These are phyloP conservation scores for Nicotiana benthamiana DNA, from an alignment of 257 asterid genomes.

Conservation along the genomic window DNA sequence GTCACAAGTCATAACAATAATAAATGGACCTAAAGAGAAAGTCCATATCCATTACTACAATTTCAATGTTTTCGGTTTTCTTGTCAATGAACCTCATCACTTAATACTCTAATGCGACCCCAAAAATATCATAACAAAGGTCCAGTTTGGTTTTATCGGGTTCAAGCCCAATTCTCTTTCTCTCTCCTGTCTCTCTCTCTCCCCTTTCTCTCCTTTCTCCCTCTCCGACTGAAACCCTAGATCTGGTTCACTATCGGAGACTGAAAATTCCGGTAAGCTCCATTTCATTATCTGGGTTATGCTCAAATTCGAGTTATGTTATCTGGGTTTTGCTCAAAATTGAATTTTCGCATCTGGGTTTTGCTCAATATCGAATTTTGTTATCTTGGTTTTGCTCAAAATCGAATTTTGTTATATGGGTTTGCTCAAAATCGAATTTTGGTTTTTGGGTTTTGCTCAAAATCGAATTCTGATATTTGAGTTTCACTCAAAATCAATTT, in stretches of 20 bases:
- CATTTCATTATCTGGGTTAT: conserved; percentile 1
- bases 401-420: not conserved
- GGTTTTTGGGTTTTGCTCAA: not conserved
- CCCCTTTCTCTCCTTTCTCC: conserved; percentile 21
- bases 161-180: conserved; percentile 65
- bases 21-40: conserved; percentile 56
- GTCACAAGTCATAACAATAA: not conserved
- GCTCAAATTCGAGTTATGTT: not conserved
- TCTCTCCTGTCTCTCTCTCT: conserved; percentile 27
- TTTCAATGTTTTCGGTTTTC: conserved; percentile 3
- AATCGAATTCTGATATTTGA: not conserved
- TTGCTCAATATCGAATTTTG: not conserved
- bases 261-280: conserved; percentile 15
- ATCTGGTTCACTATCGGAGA: conserved; percentile 30
- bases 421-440: not conserved
- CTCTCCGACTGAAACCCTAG: conserved; percentile 49
- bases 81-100: conserved; percentile 41
- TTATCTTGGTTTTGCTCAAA: not conserved
- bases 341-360: too few relatives aligned
- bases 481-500: not conserved
- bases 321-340: too few relatives aligned
- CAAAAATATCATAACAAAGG: conserved; percentile 25
- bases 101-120: conserved; percentile 7
- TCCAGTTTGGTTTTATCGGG: conserved; percentile 43
- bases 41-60: conserved; percentile 75